Evolutionary conservation across 1,139 yeast genomes (phyloP).

Genomic region (Yamadazyma aaseri): DNA sequence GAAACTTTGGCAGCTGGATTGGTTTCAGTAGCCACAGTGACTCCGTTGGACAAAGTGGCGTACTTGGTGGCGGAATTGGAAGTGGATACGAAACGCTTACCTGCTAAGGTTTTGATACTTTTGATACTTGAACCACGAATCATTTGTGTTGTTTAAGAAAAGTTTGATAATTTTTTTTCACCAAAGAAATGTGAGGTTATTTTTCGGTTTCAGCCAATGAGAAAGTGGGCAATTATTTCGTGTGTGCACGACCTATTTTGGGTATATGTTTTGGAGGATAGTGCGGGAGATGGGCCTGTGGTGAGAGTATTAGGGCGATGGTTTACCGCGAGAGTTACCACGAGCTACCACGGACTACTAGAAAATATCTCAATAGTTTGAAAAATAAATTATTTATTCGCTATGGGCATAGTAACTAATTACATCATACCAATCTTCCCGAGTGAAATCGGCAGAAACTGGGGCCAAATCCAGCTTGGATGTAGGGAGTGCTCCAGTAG

Average conservation of each 20-base stretch:
- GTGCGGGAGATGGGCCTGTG: not conserved
- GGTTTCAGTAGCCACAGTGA: slow-evolving; percentile 67
- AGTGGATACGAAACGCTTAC: slow-evolving; percentile 59
- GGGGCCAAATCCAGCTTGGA: slow-evolving; percentile 20
- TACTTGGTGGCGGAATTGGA: slow-evolving; percentile 59
- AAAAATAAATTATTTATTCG: not conserved
- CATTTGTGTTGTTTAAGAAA: slow-evolving; percentile 10
- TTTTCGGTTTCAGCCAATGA: slow-evolving; percentile 11
- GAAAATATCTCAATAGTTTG: too few relatives aligned
- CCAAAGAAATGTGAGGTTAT: slow-evolving; percentile 2
- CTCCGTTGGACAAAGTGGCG: slow-evolving; percentile 71
- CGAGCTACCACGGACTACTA: too few relatives aligned
- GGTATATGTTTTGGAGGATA: not conserved
- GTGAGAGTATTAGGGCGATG: too few relatives aligned
- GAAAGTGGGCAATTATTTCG: slow-evolving; percentile 9
- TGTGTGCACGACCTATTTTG: not conserved
- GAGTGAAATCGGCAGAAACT: slow-evolving; percentile 29
- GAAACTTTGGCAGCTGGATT: slow-evolving; percentile 56
- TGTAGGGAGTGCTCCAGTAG: slow-evolving; percentile 39
- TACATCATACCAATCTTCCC: slow-evolving; percentile 1
- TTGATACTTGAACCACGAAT: slow-evolving; percentile 18
- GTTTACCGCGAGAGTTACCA: too few relatives aligned
- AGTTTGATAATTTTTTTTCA: slow-evolving; percentile 6
- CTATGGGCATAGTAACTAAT: not conserved
- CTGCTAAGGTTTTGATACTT: slow-evolving; percentile 16